Evolutionary conservation across 2,329 filamentous ascomycete genomes (phyloP).

Genomic region (Metarhizium guizhouense): DNA sequence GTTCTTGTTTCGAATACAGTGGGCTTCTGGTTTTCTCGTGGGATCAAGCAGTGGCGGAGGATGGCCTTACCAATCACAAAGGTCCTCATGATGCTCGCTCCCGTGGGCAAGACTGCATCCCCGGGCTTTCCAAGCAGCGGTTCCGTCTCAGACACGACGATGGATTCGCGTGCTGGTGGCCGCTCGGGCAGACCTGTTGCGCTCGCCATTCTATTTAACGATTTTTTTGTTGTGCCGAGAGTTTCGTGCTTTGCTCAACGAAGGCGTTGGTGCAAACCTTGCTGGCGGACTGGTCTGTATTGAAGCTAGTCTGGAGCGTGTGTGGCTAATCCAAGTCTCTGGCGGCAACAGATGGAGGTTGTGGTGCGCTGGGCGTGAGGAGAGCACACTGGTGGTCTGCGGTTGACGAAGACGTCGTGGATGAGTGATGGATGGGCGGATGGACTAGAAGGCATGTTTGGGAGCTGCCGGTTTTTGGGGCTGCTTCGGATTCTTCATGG

Average conservation of each 20-base stretch:
- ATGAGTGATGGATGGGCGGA: background rate
- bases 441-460: background rate
- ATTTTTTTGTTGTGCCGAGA: too few species aligned
- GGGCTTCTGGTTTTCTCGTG: too few species aligned
- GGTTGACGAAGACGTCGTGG: background rate
- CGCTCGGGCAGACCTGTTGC: constrained; percentile 56
- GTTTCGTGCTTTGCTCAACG: background rate
- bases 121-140: constrained; percentile 49
- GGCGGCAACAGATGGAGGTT: too few species aligned
- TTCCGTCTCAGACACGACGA: constrained; percentile 27
- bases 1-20: too few species aligned
- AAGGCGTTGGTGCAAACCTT: background rate
- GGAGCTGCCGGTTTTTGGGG: too few species aligned
- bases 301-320: background rate
- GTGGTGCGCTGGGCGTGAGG: too few species aligned
- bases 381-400: background rate
- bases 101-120: constrained; percentile 62
- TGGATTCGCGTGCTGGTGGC: constrained; percentile 16
- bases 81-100: constrained; percentile 58
- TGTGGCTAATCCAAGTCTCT: too few species aligned
- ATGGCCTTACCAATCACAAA: constrained; percentile 55
- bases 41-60: too few species aligned
- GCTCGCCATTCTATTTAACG: constrained; percentile 50
- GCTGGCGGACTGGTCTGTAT: background rate
- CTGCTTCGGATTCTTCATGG: background rate